phyloP scores from a whole-genome alignment of 768 basidiomycete genomes.

The Tephrocybe sp. region DNA sequence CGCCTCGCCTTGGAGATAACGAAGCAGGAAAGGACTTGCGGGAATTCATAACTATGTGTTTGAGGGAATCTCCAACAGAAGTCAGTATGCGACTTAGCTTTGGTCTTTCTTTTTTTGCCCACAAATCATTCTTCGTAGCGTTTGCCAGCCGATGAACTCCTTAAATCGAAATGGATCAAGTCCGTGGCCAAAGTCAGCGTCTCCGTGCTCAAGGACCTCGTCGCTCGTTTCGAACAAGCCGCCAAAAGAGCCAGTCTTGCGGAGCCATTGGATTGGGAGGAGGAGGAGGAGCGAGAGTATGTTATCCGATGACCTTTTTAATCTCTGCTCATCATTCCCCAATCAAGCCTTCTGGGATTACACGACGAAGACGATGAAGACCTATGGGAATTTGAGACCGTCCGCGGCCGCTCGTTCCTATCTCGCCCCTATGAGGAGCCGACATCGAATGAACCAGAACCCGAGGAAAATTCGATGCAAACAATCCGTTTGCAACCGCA shows the following conservation, averaged over 20 bases:
- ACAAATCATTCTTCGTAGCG: slow-evolving; percentile 47
- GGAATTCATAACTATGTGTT: slow-evolving; percentile 81
- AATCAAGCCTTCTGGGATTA: slow-evolving; percentile 16
- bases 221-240: slow-evolving; percentile 72
- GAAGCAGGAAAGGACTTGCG: slow-evolving; percentile 84
- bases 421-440: slow-evolving; percentile 18
- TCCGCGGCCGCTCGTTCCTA: slow-evolving; percentile 38
- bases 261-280: slow-evolving; percentile 69
- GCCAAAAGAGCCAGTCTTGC: slow-evolving; percentile 78
- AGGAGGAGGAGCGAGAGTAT: slow-evolving; percentile 58
- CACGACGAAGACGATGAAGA: slow-evolving; percentile 34
- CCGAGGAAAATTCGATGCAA: slow-evolving; percentile 26
- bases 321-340: not conserved
- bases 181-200: slow-evolving; percentile 63
- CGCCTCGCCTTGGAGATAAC: slow-evolving; percentile 73
- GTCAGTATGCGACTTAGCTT: slow-evolving; percentile 42
- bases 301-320: slow-evolving; percentile 13
- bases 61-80: slow-evolving; percentile 77
- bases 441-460: slow-evolving; percentile 4
- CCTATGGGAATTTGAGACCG: slow-evolving; percentile 78
- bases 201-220: slow-evolving; percentile 73
- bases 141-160: slow-evolving; percentile 83
- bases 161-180: slow-evolving; percentile 90
- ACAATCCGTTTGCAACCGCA: slow-evolving; percentile 46
- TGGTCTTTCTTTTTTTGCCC: not conserved